phyloP scores from a whole-genome alignment of 345 rosid species.

The Gossypioides kirkii region DNA sequence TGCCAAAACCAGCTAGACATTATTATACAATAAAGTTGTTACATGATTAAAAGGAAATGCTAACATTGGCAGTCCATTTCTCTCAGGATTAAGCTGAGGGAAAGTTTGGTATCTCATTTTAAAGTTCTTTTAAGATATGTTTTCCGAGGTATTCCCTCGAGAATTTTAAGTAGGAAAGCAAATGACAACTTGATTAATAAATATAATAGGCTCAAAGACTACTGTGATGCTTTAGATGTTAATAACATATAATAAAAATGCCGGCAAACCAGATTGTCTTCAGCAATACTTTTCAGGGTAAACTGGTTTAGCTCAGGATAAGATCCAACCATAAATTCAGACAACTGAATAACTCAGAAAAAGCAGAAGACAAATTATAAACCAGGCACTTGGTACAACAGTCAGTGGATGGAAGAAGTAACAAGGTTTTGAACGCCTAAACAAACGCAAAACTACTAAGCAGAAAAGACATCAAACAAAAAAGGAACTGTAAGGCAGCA shows the following conservation, averaged over 20 bases:
- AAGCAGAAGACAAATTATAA: conserved; percentile 4
- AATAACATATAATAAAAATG: neutral
- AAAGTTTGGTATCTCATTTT: neutral
- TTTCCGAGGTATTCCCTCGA: neutral
- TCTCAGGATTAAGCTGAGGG: conserved; percentile 1
- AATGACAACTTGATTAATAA: conserved; percentile 4
- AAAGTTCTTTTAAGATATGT: neutral
- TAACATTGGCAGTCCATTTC: neutral
- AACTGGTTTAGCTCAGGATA: conserved; percentile 1
- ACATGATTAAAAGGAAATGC: neutral
- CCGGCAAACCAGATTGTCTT: conserved; percentile 17
- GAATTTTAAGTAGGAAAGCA: neutral
- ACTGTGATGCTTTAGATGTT: conserved; percentile 8
- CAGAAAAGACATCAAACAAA: conserved; percentile 14
- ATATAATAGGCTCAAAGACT: neutral
- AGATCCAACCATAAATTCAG: conserved; percentile 9
- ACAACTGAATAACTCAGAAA: conserved; percentile 8
- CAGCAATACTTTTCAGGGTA: conserved; percentile 12
- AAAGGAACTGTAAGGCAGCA: conserved; percentile 31
- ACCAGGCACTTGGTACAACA: conserved; percentile 28
- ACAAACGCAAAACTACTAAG: conserved; percentile 19
- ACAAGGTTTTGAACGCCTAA: conserved; percentile 28
- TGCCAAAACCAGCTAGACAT: neutral
- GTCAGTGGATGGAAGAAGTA: conserved; percentile 26
- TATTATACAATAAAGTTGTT: neutral